Evolutionary conservation across 768 basidiomycete genomes (phyloP), one percentile per base, ranked within the genome.

Genomic region (Phlebiopsis gigantea): DNA sequence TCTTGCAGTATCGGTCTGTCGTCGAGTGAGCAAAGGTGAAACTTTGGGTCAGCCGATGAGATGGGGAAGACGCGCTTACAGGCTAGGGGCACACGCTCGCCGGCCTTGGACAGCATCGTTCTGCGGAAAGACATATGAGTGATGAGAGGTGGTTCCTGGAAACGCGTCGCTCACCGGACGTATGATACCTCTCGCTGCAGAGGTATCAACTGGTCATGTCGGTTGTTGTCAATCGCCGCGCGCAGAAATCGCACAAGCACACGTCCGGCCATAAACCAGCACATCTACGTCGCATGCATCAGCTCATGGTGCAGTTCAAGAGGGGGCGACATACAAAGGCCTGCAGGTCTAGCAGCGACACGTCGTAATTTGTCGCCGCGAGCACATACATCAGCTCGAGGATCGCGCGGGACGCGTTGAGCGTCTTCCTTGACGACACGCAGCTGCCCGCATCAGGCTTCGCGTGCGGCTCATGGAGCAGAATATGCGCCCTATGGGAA

Each of bases 381-480:
- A 88, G 76, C 15, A 72, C 75, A 64, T 88, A 85, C 34, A 88
- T 78, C 15, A 87, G 71, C 61, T 89, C 83, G 43, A 90, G 71
- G 41, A 87, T 81, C 0, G 79, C 76, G 47, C 88, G 79, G 2
- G 87, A 80, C 24, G 88, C 81, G 0, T 78, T 79, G 7, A 90
- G 71, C 28, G 90, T 83, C 63, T 82, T 86, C 61, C 83, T 75
- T 14, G 87, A 84, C 42, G 87, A 89, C 42, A 82, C 75, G 62
- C 88, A 90, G 31, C 80, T 80, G 17, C 76, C 75, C 46, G 69
- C 72, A 24, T 75, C 73, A 46, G 86, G 74, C 57, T 81, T 79
- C 17, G 88, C 87, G 63, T 89, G 87, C 2, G 87, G 86, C 60
- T 91, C 89, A 62, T 90, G 89, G 42, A 91, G 70, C 19, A 89